Evolutionary conservation across 2,329 filamentous ascomycete genomes (phyloP).

Genomic region (Phyllosticta citrichinensis): DNA sequence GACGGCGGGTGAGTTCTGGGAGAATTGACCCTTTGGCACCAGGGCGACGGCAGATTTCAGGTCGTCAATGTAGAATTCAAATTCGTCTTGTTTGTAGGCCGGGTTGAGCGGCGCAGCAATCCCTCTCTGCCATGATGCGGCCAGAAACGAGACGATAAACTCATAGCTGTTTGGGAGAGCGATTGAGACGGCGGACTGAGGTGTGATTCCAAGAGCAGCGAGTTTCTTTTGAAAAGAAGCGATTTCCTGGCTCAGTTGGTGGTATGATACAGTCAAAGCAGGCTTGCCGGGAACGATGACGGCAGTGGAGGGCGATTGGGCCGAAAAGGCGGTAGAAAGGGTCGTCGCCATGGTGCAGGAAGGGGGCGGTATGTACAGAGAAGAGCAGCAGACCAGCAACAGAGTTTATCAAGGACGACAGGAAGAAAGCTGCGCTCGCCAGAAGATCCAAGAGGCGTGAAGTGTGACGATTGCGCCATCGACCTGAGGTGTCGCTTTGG

Average conservation of each 20-base stretch:
- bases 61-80: constrained; percentile 86
- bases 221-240: constrained; percentile 66
- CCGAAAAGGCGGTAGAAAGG: constrained; percentile 47
- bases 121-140: constrained; percentile 72
- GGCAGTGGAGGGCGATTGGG: constrained; percentile 45
- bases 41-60: constrained; percentile 69
- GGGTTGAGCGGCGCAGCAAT: constrained; percentile 82
- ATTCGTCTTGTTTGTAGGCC: constrained; percentile 82
- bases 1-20: constrained; percentile 58
- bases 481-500: not conserved
- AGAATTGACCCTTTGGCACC: constrained; percentile 61
- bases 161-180: constrained; percentile 77
- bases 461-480: constrained; percentile 4
- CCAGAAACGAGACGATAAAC: constrained; percentile 79
- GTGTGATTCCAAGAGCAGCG: constrained; percentile 60
- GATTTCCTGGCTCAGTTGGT: constrained; percentile 56
- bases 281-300: constrained; percentile 64
- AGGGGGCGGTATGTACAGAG: not conserved
- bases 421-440: not conserved
- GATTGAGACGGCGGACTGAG: constrained; percentile 66
- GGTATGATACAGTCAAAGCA: constrained; percentile 59
- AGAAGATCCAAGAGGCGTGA: too few relatives aligned
- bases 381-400: not conserved
- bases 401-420: not conserved
- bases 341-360: constrained; percentile 45